Evolutionary conservation across 2,329 filamentous ascomycete species (phyloP).

Genomic region (Hymenoscyphus albidus): DNA sequence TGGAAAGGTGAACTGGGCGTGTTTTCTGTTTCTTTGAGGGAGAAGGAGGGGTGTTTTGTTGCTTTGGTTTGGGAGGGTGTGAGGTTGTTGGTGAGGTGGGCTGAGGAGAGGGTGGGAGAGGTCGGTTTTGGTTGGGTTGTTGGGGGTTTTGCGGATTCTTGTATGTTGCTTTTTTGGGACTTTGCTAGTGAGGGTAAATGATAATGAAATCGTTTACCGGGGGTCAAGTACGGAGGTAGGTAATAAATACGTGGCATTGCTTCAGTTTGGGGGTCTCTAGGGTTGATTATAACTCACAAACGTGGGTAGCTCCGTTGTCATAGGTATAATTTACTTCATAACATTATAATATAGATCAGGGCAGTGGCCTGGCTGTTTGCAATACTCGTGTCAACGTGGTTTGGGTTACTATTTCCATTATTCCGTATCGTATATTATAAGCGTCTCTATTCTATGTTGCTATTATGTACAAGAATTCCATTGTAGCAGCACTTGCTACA

Average conservation of each 20-base stretch:
- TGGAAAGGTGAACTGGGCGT: background rate
- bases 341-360: background rate
- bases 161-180: too few relatives aligned
- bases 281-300: too few relatives aligned
- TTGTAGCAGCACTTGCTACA: constrained; percentile 1
- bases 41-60: background rate
- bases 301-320: too few relatives aligned
- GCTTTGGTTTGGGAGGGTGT: background rate
- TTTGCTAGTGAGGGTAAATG: too few relatives aligned
- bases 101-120: too few relatives aligned
- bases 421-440: background rate
- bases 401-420: background rate
- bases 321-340: background rate
- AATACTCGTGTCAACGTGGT: background rate
- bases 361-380: too few relatives aligned
- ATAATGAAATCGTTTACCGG: too few relatives aligned
- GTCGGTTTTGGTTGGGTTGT: background rate
- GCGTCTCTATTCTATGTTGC: background rate
- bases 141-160: too few relatives aligned
- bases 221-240: too few relatives aligned
- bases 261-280: too few relatives aligned
- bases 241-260: too few relatives aligned
- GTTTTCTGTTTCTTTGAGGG: background rate
- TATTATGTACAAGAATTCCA: background rate
- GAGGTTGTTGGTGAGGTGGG: too few relatives aligned